Percentiles rank a stretch among this genome's conserved stretches.
Evolutionary conservation across 306 rosid genomes (phyloP).

Genomic region (Parietaria judaica): DNA sequence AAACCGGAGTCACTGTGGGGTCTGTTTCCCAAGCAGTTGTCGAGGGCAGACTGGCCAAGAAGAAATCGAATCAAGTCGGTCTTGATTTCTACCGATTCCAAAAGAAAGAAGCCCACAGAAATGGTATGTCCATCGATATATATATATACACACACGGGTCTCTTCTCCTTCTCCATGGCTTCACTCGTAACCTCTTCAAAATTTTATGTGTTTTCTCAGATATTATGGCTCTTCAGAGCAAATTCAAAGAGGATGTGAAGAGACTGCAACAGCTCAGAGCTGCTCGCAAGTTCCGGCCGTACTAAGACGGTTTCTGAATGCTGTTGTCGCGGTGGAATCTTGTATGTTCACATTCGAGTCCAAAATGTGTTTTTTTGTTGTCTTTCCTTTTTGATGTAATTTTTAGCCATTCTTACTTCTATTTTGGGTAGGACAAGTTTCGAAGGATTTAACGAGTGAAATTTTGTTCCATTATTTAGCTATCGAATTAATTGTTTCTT

Average conservation of each 20-base stretch:
- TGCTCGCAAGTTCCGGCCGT: slow-evolving; percentile 80
- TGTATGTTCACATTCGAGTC: neutral
- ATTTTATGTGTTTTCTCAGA: slow-evolving; percentile 42
- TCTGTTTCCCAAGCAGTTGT: slow-evolving; percentile 70
- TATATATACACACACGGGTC: neutral
- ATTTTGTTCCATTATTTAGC: too few relatives aligned
- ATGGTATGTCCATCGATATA: slow-evolving; percentile 36
- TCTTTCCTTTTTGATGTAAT: neutral
- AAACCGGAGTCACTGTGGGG: slow-evolving; percentile 67
- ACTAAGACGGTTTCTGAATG: slow-evolving; percentile 17
- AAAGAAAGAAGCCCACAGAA: slow-evolving; percentile 75
- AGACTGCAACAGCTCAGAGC: slow-evolving; percentile 79
- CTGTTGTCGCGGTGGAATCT: too few relatives aligned
- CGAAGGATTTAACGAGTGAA: neutral
- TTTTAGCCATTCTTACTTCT: neutral
- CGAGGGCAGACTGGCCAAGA: slow-evolving; percentile 52
- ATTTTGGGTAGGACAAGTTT: too few relatives aligned
- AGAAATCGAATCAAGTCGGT: slow-evolving; percentile 57
- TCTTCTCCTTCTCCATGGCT: neutral
- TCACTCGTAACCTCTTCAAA: neutral
- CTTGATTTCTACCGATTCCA: slow-evolving; percentile 80
- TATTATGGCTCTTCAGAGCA: slow-evolving; percentile 68
- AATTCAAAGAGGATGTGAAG: slow-evolving; percentile 76
- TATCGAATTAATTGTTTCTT: too few relatives aligned
- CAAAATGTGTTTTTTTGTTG: neutral